Evolutionary conservation across 768 basidiomycete genomes (phyloP), one percentile per base, ranked within the genome.

Genomic region (Amanita muscaria): DNA sequence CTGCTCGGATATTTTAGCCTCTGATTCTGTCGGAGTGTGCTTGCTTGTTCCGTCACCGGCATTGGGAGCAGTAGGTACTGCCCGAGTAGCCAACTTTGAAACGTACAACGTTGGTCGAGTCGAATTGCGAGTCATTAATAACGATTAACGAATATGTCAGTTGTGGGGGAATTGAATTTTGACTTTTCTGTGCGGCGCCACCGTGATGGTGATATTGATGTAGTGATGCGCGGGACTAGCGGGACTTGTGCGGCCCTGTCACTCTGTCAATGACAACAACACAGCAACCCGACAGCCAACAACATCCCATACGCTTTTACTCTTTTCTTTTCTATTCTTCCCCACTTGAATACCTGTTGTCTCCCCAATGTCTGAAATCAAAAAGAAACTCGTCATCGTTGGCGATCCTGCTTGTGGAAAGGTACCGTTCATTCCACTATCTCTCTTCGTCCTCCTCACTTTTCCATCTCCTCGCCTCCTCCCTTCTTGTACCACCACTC

Each of bases 321-420:
- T n/a, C 44, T 11, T 7, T 24, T 2, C 24, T n/a, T 25, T 24
- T 8, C 23, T 21, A 11, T 22, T 25, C 27, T 22, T 25, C 27
- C n/a, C 12, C 15, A 31, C 42, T 12, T 29, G 7, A 6, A 29
- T 29, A 50, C 42, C 65, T n/a, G n/a, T n/a, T n/a, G n/a, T n/a
- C n/a, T n/a, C n/a, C n/a, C n/a, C n/a, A n/a, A 97, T 97, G 92
- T 84, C 91, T 63, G 93, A 96, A 74, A 94, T 97, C 68, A 81
- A 93, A 70, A 86, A 92, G 68, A 98, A 98, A 70, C 83, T 98
- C 57, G 93, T 98, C 65, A 96, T 97, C 65, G 93, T 98, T 55
- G 93, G 93, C 65, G 92, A 94, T 72, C 91, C 91, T 78, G 89
- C 89, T 67, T 93, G 89, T 57, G 90, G 89, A 70, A 91, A 92